phyloP scores from a whole-genome alignment of 345 rosid genomes.

The Aegle marmelos region DNA sequence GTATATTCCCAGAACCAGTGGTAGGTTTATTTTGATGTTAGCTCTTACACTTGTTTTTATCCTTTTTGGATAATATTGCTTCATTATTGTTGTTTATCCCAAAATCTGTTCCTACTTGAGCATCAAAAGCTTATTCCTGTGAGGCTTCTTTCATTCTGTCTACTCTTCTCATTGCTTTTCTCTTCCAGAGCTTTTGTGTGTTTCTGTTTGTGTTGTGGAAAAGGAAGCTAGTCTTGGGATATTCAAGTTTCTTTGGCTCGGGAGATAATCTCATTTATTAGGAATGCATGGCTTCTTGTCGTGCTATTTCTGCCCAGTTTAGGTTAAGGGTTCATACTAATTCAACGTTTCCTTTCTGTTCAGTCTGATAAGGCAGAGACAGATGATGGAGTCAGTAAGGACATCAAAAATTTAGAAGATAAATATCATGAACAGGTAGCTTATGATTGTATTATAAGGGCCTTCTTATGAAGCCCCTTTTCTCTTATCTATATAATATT shows the following conservation, averaged over 20 bases:
- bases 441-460: slow-evolving; percentile 17
- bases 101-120: neutral
- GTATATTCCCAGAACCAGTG: slow-evolving; percentile 70
- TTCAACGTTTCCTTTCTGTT: slow-evolving; percentile 21
- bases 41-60: neutral
- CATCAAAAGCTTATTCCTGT: neutral
- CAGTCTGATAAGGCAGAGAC: slow-evolving; percentile 49
- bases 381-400: slow-evolving; percentile 61
- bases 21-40: slow-evolving; percentile 39
- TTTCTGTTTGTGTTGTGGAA: neutral
- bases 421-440: slow-evolving; percentile 67
- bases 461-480: slow-evolving; percentile 2
- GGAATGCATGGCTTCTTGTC: slow-evolving; percentile 8
- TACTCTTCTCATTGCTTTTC: neutral
- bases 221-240: neutral
- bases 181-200: neutral
- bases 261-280: slow-evolving; percentile 7
- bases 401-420: slow-evolving; percentile 61
- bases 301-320: slow-evolving; percentile 5
- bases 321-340: slow-evolving; percentile 6
- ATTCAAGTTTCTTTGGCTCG: neutral
- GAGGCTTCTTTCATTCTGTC: neutral
- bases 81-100: neutral
- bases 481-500: neutral
- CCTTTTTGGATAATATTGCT: slow-evolving; percentile 8